Evolutionary conservation across 1,284 basidiomycete genomes (phyloP).

Genomic region (Neolentinus lepideus): DNA sequence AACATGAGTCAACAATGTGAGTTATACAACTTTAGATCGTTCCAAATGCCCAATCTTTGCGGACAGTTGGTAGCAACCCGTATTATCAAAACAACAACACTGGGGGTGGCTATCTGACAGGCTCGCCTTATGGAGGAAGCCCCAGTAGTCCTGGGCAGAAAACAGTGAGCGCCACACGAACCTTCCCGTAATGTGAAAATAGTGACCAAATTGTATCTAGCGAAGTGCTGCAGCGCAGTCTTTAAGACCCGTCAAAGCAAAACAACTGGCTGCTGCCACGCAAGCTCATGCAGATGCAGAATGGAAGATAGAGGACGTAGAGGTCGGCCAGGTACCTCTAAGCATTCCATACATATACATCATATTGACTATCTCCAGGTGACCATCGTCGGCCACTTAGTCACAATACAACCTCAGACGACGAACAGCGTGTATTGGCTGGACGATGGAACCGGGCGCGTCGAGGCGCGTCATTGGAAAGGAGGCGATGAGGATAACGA

Average conservation of each 20-base stretch:
- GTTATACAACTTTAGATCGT: not conserved
- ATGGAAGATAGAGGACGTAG: slow-evolving; percentile 76
- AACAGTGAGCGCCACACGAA: not conserved
- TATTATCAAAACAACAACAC: not conserved
- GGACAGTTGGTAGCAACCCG: not conserved
- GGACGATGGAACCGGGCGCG: slow-evolving; percentile 85
- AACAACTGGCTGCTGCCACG: slow-evolving; percentile 70
- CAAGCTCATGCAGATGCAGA: slow-evolving; percentile 88
- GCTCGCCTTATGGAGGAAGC: not conserved
- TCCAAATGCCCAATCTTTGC: not conserved
- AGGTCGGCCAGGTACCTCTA: slow-evolving; percentile 66
- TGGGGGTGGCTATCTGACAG: not conserved
- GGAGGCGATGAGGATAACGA: slow-evolving; percentile 43
- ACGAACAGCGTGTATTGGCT: slow-evolving; percentile 82
- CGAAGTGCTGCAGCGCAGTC: slow-evolving; percentile 42
- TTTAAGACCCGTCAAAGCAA: slow-evolving; percentile 81
- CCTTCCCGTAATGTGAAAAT: not conserved
- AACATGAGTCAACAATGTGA: not conserved
- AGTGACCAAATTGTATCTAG: slow-evolving; percentile 4
- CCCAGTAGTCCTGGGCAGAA: not conserved
- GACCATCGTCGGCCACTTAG: slow-evolving; percentile 78
- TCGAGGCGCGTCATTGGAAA: slow-evolving; percentile 90
- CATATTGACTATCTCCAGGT: slow-evolving; percentile 31
- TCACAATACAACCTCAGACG: slow-evolving; percentile 61
- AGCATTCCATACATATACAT: not conserved